Percentiles rank a stretch among this genome's conserved stretches.
phyloP scores from a whole-genome alignment of 2,329 filamentous ascomycete genomes.

The Nigrospora oryzae region DNA sequence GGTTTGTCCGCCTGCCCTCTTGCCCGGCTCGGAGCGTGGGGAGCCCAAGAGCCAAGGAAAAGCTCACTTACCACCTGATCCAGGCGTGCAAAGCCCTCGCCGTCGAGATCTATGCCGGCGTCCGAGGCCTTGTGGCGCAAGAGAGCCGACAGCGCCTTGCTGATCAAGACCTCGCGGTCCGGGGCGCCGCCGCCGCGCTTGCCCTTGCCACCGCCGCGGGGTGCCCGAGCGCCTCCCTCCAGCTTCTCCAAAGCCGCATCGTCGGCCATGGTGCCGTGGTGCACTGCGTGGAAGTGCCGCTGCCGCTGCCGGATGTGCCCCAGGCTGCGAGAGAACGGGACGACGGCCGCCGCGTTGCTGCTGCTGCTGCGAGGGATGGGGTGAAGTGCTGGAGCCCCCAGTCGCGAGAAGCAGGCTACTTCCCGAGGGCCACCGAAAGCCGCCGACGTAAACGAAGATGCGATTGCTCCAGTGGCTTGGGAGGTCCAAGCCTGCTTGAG shows the following conservation, averaged over 20 bases:
- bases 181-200: constrained; percentile 22
- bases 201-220: constrained; percentile 13
- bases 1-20: too few relatives aligned
- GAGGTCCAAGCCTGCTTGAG: too few relatives aligned
- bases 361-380: neutral
- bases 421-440: too few relatives aligned
- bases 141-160: constrained; percentile 44
- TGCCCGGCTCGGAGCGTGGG: too few relatives aligned
- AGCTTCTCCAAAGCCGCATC: constrained; percentile 4
- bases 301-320: neutral
- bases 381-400: too few relatives aligned
- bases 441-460: too few relatives aligned
- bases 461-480: too few relatives aligned
- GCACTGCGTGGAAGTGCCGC: neutral
- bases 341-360: neutral
- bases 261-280: neutral
- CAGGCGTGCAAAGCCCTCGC: constrained; percentile 49
- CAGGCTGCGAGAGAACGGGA: too few relatives aligned
- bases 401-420: too few relatives aligned
- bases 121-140: constrained; percentile 48
- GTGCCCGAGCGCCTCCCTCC: constrained; percentile 16
- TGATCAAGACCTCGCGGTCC: constrained; percentile 36
- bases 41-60: too few relatives aligned
- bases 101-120: constrained; percentile 48
- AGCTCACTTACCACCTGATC: constrained; percentile 46